Evolutionary conservation across 192 early-diverging fungal species (phyloP), one percentile per base, ranked within the genome.

Genomic region (Linnemannia hyalina): DNA sequence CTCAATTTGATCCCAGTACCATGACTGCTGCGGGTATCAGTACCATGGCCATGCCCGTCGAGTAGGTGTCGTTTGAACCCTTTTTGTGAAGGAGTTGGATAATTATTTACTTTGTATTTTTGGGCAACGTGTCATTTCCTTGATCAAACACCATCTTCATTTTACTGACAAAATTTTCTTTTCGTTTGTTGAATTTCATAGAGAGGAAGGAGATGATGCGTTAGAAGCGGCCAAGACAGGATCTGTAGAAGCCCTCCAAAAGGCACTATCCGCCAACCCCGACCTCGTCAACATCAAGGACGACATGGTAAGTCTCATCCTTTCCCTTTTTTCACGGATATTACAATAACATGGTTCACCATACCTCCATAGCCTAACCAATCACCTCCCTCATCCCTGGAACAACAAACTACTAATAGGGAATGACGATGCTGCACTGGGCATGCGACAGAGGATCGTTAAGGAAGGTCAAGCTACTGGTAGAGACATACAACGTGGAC

Each of bases 341-440:
- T 3, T 40, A 40, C 38, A 0, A 3, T 40, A 40, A 40, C 38
- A 0, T 40, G 38, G 38, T 3, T 40, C 6, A 1, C 38, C 0
- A 40, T 40, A 6, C 38, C 38, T 40, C 38, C 38, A 3, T 23
- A 29, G 36, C 26, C 29, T 47, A 60, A 69, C 29, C 60, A 41
- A 47, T 38, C 36, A 68, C n/a, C 42, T 38, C 6, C 18, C 22
- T 7, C 38, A n/a, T 32, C 23, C 40, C 32, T 65, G 35, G 42
- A 49, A 74, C 68, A 84, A 26, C 44, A 46, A 46, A 46, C 44
- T 29, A 20, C 49, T 20, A 35, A 49, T 72, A 93, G 90, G 91
- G 91, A 47, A 85, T 91, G 44, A 88, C 92, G 42, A 78, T 86
- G 44, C 85, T 93, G 38, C 92, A 93, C 82, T 90, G 89, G 80